A percentile compares a stretch with the other conserved stretches of the same genome.
Conservation (phyloP, 2,329 filamentous ascomycete species). For the Colletotrichum sp. region DNA sequence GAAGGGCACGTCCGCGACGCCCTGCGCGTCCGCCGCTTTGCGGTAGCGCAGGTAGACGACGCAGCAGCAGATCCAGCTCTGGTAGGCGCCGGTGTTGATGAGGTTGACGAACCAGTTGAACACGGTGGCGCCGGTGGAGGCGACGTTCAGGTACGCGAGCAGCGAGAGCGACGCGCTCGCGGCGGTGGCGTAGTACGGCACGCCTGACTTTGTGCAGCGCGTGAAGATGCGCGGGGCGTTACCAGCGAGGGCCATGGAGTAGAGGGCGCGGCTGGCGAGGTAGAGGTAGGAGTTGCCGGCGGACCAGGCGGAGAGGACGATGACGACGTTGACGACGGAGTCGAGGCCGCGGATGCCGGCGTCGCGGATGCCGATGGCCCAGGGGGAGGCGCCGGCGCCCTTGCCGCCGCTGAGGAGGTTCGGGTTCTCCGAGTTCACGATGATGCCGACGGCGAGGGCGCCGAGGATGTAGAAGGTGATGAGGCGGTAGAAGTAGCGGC, state of each 20-base stretch:
- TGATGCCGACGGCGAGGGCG: conserved; percentile 57
- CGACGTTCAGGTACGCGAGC: conserved; percentile 66
- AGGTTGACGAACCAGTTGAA: conserved; percentile 66
- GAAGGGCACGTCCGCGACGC: background rate
- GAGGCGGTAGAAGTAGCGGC: conserved; percentile 28
- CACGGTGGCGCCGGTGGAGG: conserved; percentile 61
- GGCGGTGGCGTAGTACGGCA: conserved; percentile 44
- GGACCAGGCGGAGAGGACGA: conserved; percentile 57
- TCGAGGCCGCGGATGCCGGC: conserved; percentile 58
- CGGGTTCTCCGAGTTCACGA: conserved; percentile 56
- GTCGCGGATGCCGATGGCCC: conserved; percentile 54
- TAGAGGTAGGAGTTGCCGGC: conserved; percentile 60
- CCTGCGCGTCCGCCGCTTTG: conserved; percentile 38
- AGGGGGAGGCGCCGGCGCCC: conserved; percentile 43
- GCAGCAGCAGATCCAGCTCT: conserved; percentile 58
- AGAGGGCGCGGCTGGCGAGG: conserved; percentile 59
- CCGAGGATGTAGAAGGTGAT: conserved; percentile 49
- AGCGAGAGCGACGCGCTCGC: conserved; percentile 63
- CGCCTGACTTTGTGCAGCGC: conserved; percentile 36
- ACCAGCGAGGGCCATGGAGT: conserved; percentile 55
- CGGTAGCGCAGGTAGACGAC: conserved; percentile 65
- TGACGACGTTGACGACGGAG: conserved; percentile 59
- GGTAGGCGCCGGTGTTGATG: conserved; percentile 55
- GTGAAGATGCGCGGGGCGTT: conserved; percentile 47
- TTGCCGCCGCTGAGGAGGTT: conserved; percentile 38